phyloP scores from a whole-genome alignment of 768 basidiomycete genomes.

The Calocybe cyanea region DNA sequence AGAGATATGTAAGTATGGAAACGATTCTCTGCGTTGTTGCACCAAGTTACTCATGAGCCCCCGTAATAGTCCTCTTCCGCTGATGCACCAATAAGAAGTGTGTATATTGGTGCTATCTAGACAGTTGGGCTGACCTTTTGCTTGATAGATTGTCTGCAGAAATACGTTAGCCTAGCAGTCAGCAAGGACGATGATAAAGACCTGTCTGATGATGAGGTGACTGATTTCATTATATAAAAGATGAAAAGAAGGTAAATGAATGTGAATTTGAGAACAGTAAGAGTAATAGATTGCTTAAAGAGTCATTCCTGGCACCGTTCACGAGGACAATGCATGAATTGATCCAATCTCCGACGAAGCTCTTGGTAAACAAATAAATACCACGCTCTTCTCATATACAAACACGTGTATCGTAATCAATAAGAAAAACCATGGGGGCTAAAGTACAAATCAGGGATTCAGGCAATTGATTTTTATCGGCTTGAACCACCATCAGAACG shows the following conservation, averaged over 20 bases:
- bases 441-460: too few species aligned
- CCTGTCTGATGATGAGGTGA: constrained; percentile 16
- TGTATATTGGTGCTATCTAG: constrained; percentile 1
- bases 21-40: neutral
- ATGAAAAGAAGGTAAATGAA: constrained; percentile 13
- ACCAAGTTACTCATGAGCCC: constrained; percentile 13
- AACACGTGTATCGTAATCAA: neutral
- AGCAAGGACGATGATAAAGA: constrained; percentile 4
- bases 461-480: constrained; percentile 5
- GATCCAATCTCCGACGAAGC: constrained; percentile 3
- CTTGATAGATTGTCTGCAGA: constrained; percentile 30
- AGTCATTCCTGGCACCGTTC: too few species aligned
- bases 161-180: constrained; percentile 27
- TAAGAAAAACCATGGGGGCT: too few species aligned
- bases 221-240: constrained; percentile 11
- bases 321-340: too few species aligned
- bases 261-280: constrained; percentile 6
- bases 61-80: constrained; percentile 23
- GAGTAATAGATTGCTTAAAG: too few species aligned
- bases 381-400: neutral
- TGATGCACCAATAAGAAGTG: constrained; percentile 13
- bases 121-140: constrained; percentile 29
- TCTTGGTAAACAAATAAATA: neutral
- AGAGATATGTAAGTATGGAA: constrained; percentile 5
- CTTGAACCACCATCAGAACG: constrained; percentile 3